Base-by-base conservation (phyloP, 352 stramenopile species). In the Elongisporangium anandrum region DNA sequence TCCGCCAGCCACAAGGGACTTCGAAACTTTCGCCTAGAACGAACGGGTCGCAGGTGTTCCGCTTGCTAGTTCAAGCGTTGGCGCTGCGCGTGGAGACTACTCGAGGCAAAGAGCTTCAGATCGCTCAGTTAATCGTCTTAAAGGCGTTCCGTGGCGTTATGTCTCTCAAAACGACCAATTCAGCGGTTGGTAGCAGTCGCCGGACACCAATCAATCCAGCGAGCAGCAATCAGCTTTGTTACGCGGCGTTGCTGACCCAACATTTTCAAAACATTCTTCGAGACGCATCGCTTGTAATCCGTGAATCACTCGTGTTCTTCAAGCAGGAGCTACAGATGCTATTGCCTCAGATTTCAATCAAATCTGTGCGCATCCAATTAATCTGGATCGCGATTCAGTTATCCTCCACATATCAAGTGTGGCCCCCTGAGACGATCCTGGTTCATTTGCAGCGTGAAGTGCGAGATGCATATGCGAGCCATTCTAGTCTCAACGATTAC, bases 271-370 rank as follows among this genome's bases (percentile, higher is more conserved):
- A 69, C 1, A 66, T 86, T 16, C 41, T 81, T 5, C 68, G 60
- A 10, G 54, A 62, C 12, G 66, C 61, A 12, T 54, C 70, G 8
- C 34, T 84, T 4, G 65, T 69, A 0, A 72, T 92, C 39, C 77
- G 63, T 22, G 79, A 92, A 50, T 87, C 79, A 9, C 62, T 92
- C 2, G 63, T 73, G 8, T 90, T 90, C 62, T 87, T 88, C 26
- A 68, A 79, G 56, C 57, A 75, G 21, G 82, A 90, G 17, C 19
- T 90, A 10, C 75, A 79, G 52, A 66, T 68, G 49, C 67, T 64
- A 5, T 79, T 73, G 69, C 56, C 60, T 15, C 72, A 80, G 47
- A 83, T 92, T 58, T 54, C 66, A 15, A 85, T 74, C 0, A 69
- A 72, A 50, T 58, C 66, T 34, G 65, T 81, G 26, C 74, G 82